Percentiles rank a stretch among this genome's conserved stretches.
These are phyloP conservation scores for Aleurites moluccanus DNA, from an alignment of 441 rosid genomes.

Conservation along the genomic window DNA sequence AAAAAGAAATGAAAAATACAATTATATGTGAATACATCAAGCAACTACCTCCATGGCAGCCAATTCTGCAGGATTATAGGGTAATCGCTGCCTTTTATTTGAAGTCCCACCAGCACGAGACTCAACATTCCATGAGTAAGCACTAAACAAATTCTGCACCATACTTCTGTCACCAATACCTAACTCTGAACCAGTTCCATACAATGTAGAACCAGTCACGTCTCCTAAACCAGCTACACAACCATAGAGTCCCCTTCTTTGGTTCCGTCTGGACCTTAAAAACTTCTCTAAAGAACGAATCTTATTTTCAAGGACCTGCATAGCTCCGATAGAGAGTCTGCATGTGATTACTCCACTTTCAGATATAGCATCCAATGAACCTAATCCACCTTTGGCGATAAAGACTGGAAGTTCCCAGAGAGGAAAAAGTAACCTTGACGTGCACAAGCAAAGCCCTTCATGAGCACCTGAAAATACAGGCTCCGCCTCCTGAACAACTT, in stretches of 20 bases:
- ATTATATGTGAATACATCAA: constrained; percentile 15
- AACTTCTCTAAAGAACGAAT: constrained; percentile 85
- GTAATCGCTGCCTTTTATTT: constrained; percentile 78
- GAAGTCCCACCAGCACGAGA: constrained; percentile 61
- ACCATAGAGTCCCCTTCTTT: constrained; percentile 95
- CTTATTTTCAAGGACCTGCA: constrained; percentile 84
- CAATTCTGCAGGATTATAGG: constrained; percentile 85
- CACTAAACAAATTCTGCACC: constrained; percentile 74
- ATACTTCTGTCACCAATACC: constrained; percentile 67
- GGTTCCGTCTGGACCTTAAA: constrained; percentile 85
- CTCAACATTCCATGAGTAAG: constrained; percentile 53
- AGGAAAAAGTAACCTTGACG: constrained; percentile 89
- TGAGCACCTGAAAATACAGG: constrained; percentile 94
- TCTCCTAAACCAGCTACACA: constrained; percentile 92
- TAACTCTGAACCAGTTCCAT: constrained; percentile 67
- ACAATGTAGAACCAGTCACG: constrained; percentile 84
- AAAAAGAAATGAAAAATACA: constrained; percentile 12
- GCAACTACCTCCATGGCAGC: constrained; percentile 86
- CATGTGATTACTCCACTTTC: constrained; percentile 65
- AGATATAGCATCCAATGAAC: constrained; percentile 37
- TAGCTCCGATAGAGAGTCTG: constrained; percentile 75
- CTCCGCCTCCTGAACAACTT: constrained; percentile 97
- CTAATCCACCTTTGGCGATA: constrained; percentile 50
- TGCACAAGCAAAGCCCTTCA: constrained; percentile 92
- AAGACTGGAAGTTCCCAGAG: constrained; percentile 93